Evolutionary conservation across 257 asterid genomes (phyloP), one percentile per base, ranked within the genome.

Genomic region (Paulownia fortunei): DNA sequence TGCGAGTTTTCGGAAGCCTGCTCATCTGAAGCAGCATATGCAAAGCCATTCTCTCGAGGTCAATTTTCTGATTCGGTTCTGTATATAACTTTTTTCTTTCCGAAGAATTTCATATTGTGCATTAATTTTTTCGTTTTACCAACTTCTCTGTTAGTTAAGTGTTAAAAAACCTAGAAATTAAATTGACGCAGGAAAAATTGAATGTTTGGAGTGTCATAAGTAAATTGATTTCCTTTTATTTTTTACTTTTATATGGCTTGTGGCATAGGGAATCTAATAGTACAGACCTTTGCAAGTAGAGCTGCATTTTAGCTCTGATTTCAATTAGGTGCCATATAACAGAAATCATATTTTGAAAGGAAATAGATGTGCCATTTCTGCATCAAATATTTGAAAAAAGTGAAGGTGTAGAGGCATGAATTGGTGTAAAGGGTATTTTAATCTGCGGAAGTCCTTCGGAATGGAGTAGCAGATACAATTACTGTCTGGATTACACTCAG

Each of bases 11-110:
- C 80, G 42, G 77, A 93, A 93, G 85, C 97, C 93, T 67, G 98
- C 98, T 64, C 79, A 93, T 88, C 81, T 96, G 87, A 92, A 82
- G 88, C 98, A 92, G 87, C 99, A 92, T 83, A 89, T 93, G 96
- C 93, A 81, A 77, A 88, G 98, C 70, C 99, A 96, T 79, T 88
- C 97, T 18, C 76, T 93, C 5, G 94, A 89, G 97, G 99, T 91
- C 44, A 41, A 30, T 52, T 11, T 47, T 60, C 16, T 2, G 18
- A 36, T n/a, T 61, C 34, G 24, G 3, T 42, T 61, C 1, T 4
- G 27, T 77, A 4, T 21, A 27, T 13, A 6, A 34, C n/a, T n/a
- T 6, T 19, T 63, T 70, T 39, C 32, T 9, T 9, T 7, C 8
- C 0, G 26, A 3, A 15, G 4, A 5, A 18, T 18, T 63, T 56